These are phyloP conservation scores for Amanita fuliginea DNA, from an alignment of 768 basidiomycete species.

Conservation along the genomic window DNA sequence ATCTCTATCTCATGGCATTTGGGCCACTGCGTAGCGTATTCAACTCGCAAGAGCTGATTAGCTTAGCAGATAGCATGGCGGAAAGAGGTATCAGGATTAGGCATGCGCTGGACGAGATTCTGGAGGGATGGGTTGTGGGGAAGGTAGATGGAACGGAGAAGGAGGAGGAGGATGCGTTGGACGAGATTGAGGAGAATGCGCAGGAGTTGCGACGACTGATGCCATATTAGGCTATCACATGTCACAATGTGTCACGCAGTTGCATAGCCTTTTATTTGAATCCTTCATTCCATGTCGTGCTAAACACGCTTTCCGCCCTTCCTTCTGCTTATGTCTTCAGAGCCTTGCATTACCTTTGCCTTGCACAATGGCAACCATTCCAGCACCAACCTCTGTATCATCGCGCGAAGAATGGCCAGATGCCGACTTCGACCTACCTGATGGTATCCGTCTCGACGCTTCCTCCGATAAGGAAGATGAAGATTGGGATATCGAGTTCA, in stretches of 20 bases:
- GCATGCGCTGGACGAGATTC: conserved; percentile 45
- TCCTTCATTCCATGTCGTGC: background rate
- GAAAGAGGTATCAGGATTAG: conserved; percentile 63
- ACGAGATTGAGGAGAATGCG: conserved; percentile 54
- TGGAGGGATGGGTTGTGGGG: conserved; percentile 33
- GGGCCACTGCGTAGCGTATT: conserved; percentile 58
- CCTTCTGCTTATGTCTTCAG: conserved; percentile 5
- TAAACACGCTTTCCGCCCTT: conserved; percentile 6
- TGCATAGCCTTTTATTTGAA: conserved; percentile 1
- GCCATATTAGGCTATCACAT: conserved; percentile 37
- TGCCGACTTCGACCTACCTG: conserved; percentile 79
- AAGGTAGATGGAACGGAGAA: conserved; percentile 18
- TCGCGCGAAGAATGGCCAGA: conserved; percentile 77
- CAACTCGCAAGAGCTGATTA: conserved; percentile 43
- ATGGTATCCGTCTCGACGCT: conserved; percentile 56
- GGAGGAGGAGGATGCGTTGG: conserved; percentile 23
- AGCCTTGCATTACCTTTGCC: background rate
- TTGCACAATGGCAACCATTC: conserved; percentile 43
- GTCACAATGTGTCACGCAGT: conserved; percentile 1
- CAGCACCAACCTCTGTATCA: conserved; percentile 41
- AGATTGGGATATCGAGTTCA: conserved; percentile 79
- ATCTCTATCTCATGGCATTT: conserved; percentile 71
- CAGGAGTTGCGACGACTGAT: conserved; percentile 46
- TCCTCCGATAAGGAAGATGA: conserved; percentile 41
- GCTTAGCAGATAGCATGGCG: conserved; percentile 62